A percentile compares a stretch with the other conserved stretches of the same genome.
phyloP scores from a whole-genome alignment of 129 eudicot genomes.

The Rutidosis leptorrhynchoides region DNA sequence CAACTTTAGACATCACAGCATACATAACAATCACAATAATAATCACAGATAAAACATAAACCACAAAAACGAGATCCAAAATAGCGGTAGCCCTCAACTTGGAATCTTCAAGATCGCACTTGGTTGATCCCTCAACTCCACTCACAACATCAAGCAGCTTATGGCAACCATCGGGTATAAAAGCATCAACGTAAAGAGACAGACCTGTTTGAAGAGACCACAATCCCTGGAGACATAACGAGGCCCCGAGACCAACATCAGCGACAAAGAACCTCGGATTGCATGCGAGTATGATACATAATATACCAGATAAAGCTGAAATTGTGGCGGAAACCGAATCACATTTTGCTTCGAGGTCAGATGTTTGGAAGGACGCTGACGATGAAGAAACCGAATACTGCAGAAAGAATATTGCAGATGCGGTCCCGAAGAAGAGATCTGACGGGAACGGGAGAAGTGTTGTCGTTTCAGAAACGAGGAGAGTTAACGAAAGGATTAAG shows the following conservation, averaged over 20 bases:
- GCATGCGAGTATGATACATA: constrained; percentile 62
- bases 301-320: constrained; percentile 48
- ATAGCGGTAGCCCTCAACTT: constrained; percentile 79
- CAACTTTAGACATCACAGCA: constrained; percentile 46
- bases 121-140: constrained; percentile 90
- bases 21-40: constrained; percentile 47
- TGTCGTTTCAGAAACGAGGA: constrained; percentile 61
- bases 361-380: constrained; percentile 54
- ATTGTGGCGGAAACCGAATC: constrained; percentile 56
- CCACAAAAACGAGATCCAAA: constrained; percentile 62
- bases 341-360: constrained; percentile 69
- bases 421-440: constrained; percentile 68
- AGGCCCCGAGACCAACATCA: constrained; percentile 57
- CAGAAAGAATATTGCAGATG: constrained; percentile 66
- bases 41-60: constrained; percentile 58
- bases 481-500: constrained; percentile 45
- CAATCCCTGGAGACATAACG: constrained; percentile 64
- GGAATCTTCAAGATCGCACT: constrained; percentile 79
- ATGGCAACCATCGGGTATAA: constrained; percentile 89
- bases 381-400: constrained; percentile 54
- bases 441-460: constrained; percentile 56
- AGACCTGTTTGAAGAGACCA: constrained; percentile 84
- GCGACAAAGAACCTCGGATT: constrained; percentile 62
- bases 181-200: constrained; percentile 74
- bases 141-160: constrained; percentile 72